phyloP scores from a whole-genome alignment of 2,329 filamentous ascomycete genomes.

The Ceratocystiopsis sp. region DNA sequence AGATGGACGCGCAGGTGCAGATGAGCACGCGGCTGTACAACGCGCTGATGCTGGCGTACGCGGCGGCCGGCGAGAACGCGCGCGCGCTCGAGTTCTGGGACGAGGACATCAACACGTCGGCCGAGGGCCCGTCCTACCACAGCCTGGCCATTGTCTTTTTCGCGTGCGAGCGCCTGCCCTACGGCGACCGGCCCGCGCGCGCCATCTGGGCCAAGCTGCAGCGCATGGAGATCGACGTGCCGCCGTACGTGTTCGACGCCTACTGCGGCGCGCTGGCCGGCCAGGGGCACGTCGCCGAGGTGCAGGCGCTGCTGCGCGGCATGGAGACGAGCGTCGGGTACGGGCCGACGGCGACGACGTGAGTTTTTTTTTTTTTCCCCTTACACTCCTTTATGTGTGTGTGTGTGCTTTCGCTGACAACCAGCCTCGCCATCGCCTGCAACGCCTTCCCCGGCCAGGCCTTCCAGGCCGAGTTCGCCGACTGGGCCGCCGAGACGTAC shows the following conservation, averaged over 20 bases:
- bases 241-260: conserved; percentile 52
- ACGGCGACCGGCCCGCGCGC: conserved; percentile 41
- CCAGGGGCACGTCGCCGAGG: conserved; percentile 53
- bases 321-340: conserved; percentile 51
- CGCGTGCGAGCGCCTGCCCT: conserved; percentile 48
- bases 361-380: conserved; percentile 22
- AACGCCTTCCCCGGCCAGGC: conserved; percentile 51
- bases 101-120: conserved; percentile 58
- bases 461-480: conserved; percentile 52
- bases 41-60: conserved; percentile 73
- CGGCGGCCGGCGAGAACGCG: conserved; percentile 45
- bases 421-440: conserved; percentile 56
- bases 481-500: conserved; percentile 55
- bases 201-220: conserved; percentile 55
- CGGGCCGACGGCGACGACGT: conserved; percentile 54
- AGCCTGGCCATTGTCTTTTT: conserved; percentile 70
- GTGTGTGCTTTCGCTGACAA: background rate
- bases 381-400: background rate
- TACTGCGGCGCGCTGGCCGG: conserved; percentile 64
- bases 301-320: conserved; percentile 45
- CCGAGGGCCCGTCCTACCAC: conserved; percentile 73
- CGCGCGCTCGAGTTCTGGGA: conserved; percentile 67
- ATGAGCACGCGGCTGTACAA: conserved; percentile 64
- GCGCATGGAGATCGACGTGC: conserved; percentile 63
- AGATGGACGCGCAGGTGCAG: conserved; percentile 72